Conservation (phyloP, 1,139 yeast genomes). For the Wickerhamomyces sp. region DNA sequence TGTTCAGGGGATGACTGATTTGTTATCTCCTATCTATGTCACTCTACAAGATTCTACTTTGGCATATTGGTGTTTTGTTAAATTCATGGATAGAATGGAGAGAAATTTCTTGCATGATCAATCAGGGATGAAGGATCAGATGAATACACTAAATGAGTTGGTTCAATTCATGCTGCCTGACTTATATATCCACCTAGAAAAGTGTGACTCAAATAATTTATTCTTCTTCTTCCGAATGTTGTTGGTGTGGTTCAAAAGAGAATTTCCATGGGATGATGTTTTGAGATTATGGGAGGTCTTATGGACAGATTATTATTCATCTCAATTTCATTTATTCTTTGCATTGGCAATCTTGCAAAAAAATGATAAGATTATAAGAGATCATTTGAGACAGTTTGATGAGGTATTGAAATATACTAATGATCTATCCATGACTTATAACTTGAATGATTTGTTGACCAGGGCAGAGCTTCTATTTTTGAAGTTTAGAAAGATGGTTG, state of each 20-base stretch:
- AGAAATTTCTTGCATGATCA: conserved; percentile 89
- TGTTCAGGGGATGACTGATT: conserved; percentile 97
- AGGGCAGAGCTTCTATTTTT: conserved; percentile 79
- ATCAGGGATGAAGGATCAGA: conserved; percentile 87
- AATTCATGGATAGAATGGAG: conserved; percentile 94
- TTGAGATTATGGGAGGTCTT: conserved; percentile 83
- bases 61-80: conserved; percentile 84
- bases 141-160: conserved; percentile 75
- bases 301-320: conserved; percentile 81
- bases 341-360: conserved; percentile 86
- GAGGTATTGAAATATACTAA: conserved; percentile 91
- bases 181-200: conserved; percentile 73
- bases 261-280: conserved; percentile 76
- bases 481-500: conserved; percentile 73
- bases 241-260: conserved; percentile 93
- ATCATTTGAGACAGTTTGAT: conserved; percentile 73
- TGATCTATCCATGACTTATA: conserved; percentile 74
- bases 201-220: conserved; percentile 83
- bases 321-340: conserved; percentile 83
- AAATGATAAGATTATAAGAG: conserved; percentile 72
- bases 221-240: conserved; percentile 95
- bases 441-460: conserved; percentile 67
- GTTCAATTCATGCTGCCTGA: conserved; percentile 87
- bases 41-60: conserved; percentile 69
- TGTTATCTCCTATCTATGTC: conserved; percentile 81